Evolutionary conservation across 2,329 filamentous ascomycete species (phyloP).

Genomic region (Scedosporium dehoogii): DNA sequence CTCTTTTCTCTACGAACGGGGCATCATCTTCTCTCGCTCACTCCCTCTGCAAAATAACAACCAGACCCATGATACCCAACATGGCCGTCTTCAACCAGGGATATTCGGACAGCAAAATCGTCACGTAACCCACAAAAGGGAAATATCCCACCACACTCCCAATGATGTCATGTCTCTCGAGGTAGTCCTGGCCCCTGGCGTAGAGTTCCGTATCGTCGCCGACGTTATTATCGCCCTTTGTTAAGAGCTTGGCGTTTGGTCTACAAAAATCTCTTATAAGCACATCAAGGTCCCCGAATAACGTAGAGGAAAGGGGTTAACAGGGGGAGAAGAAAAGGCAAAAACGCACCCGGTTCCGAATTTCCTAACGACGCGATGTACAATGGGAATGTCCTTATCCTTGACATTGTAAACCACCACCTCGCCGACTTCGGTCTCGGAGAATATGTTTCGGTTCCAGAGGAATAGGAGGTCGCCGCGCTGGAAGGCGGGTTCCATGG

Average conservation of each 20-base stretch:
- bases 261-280: conserved; percentile 21
- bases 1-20: background rate
- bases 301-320: background rate
- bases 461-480: conserved; percentile 66
- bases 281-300: background rate
- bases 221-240: conserved; percentile 94
- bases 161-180: conserved; percentile 82
- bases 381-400: conserved; percentile 95
- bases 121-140: conserved; percentile 93
- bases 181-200: conserved; percentile 74
- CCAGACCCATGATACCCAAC: conserved; percentile 86
- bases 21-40: conserved; percentile 65
- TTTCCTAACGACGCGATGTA: conserved; percentile 79
- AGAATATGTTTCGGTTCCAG: conserved; percentile 60
- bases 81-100: conserved; percentile 96
- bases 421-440: conserved; percentile 45
- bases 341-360: conserved; percentile 46
- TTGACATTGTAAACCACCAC: conserved; percentile 68
- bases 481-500: conserved; percentile 77
- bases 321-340: too few relatives aligned
- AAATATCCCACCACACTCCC: conserved; percentile 88
- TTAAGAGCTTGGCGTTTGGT: conserved; percentile 63
- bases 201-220: conserved; percentile 87
- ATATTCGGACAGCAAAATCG: conserved; percentile 88
- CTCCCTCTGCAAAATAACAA: conserved; percentile 88